Evolutionary conservation across 164 flowering plant genomes (phyloP), one percentile per base, ranked within the genome.

Genomic region (Aristolochia fimbriata): DNA sequence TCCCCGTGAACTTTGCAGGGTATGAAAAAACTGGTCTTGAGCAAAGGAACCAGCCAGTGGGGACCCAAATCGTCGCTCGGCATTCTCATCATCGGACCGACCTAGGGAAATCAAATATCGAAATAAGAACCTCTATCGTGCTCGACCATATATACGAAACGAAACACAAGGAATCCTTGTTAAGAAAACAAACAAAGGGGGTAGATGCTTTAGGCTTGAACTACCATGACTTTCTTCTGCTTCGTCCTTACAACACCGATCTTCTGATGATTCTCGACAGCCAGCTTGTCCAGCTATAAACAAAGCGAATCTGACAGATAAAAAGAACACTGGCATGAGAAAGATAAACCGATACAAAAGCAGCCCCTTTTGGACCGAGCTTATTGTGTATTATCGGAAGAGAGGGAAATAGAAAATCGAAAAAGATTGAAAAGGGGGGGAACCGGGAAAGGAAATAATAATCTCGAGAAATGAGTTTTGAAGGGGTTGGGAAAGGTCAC

Each of bases 21-120:
- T 15, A 59, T n/a, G 60, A 86, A 86, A 71, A 67, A 85, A 62
- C 49, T 72, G 0, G 78, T 80, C 51, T 60, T 62, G 53, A 86
- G 71, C 76, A 86, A 41, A 20, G 88, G 88, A 23, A 61, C 71
- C 65, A 86, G 62, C 92, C 92, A 86, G 37, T 68, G 73, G 16
- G 90, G 87, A 57, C 83, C 66, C 68, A 73, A 64, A 0, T 75
- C 74, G 16, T 73, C 65, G 0, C 64, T 53, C 45, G 49, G 67
- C 65, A 62, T 64, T 49, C 69, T 27, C 16, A 72, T 76, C 55
- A 77, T 63, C 24, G 81, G 71, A 67, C 74, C 77, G 61, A 77
- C 79, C 84, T 82, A 57, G 6, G 16, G 27, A 20, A 58, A 22
- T 1, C 25, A 27, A 47, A 53, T 33, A 1, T 27, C 21, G 14